These are phyloP conservation scores for Colletotrichum caudatum DNA, from an alignment of 2,329 filamentous ascomycete species.

Conservation along the genomic window DNA sequence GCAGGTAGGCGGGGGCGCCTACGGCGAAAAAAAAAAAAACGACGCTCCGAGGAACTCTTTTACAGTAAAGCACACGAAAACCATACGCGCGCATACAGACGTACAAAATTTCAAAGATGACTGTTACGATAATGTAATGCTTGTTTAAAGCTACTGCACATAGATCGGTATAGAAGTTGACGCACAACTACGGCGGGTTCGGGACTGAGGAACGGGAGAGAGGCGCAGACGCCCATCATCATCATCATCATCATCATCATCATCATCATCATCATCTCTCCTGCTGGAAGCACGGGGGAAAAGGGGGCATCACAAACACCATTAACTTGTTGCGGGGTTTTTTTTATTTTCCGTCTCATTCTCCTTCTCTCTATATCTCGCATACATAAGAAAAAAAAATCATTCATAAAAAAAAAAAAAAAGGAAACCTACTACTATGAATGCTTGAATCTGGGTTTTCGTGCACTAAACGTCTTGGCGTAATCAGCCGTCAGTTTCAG, in stretches of 20 bases:
- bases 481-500: slow-evolving; percentile 14
- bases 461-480: slow-evolving; percentile 6
- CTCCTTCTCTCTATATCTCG: background rate
- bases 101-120: slow-evolving; percentile 35
- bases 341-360: too few species aligned
- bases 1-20: slow-evolving; percentile 25
- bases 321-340: background rate
- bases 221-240: slow-evolving; percentile 5
- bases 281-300: slow-evolving; percentile 28
- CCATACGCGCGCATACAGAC: slow-evolving; percentile 10
- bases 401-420: slow-evolving; percentile 13
- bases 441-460: background rate
- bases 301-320: background rate
- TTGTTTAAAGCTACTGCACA: slow-evolving; percentile 38
- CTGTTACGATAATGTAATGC: slow-evolving; percentile 42
- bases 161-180: slow-evolving; percentile 41
- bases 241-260: background rate
- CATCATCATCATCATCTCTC: background rate
- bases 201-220: too few species aligned
- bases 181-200: background rate
- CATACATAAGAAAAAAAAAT: slow-evolving; percentile 22
- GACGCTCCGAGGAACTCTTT: slow-evolving; percentile 3
- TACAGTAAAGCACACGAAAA: slow-evolving; percentile 6
- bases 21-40: background rate
- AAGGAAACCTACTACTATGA: too few species aligned